These are phyloP conservation scores for Oxytropis ochrocephala DNA, from an alignment of 306 rosid genomes.

Conservation along the genomic window DNA sequence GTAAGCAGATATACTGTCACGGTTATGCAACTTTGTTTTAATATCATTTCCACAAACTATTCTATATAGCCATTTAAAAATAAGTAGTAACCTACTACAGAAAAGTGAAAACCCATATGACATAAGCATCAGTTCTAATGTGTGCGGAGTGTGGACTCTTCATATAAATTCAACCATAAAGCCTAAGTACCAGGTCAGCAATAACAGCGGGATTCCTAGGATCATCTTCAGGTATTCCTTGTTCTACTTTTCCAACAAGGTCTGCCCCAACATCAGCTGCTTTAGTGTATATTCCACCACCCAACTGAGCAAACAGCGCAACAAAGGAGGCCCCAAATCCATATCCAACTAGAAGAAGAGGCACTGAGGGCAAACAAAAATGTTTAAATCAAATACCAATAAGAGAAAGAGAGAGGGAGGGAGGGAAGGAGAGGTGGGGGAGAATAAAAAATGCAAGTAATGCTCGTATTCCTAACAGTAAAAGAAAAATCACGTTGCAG, in stretches of 20 bases:
- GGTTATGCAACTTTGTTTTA: background rate
- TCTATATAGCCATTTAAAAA: background rate
- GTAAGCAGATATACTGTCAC: background rate
- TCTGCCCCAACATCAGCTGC: constrained; percentile 99
- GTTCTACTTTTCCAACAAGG: constrained; percentile 98
- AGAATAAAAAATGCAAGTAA: background rate
- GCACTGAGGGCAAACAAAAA: constrained; percentile 56
- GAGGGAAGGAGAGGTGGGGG: background rate
- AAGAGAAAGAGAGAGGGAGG: background rate
- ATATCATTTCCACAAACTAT: background rate
- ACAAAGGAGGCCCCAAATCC: constrained; percentile 99
- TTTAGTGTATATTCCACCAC: constrained; percentile 96
- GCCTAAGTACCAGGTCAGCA: constrained; percentile 84
- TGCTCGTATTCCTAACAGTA: background rate
- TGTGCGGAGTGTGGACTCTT: background rate
- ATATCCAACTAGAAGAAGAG: constrained; percentile 98
- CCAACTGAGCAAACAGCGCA: constrained; percentile 95
- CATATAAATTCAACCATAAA: constrained; percentile 15
- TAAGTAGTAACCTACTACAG: background rate
- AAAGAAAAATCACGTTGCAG: background rate
- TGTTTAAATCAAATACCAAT: constrained; percentile 7
- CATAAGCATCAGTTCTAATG: background rate
- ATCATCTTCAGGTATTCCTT: constrained; percentile 99
- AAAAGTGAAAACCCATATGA: background rate
- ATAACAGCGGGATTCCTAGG: constrained; percentile 99